Evolutionary conservation across 179 eudicot species (phyloP), one percentile per base, ranked within the genome.

Genomic region (Spinacia oleracea): DNA sequence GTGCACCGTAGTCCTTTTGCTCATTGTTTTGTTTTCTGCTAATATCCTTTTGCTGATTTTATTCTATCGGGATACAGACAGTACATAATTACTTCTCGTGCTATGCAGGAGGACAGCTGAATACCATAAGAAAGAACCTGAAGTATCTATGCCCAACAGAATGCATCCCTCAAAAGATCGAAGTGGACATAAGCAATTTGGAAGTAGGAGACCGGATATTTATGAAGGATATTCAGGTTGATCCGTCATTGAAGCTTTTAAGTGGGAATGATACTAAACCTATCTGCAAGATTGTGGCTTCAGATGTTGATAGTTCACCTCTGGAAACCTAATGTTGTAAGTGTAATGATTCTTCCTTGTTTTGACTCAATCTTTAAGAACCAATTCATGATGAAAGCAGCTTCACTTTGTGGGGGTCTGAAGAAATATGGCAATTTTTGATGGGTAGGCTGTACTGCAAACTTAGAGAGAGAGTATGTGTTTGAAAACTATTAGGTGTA

Each of bases 131-230:
- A 81, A 81, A 76, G 65, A 80, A 77, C 81, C 84, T 95, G 66
- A 93, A 89, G 80, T 90, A 84, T 81, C 82, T 83, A 34, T 96
- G 98, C 82, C 98, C 99, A 21, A 88, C 91, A 7, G 96, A 96
- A 68, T 83, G 84, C 79, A 90, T 93, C 50, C 98, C 98, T 77
- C 86, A 81, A 53, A 93, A 91, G 81, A 91, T 96, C 29, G 98
- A 93, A 83, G 96, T 93, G 77, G 98, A 96, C 79, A 66, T 96
- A 34, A 93, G 97, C 90, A 85, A 86, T 73, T 86, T 93, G 65
- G 96, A 96, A 79, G 81, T 96, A 38, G 99, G 90, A 73, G 96
- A 89, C 64, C 83, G 70, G 59, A 81, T 96, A 40, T 83, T 81
- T 75, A 72, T 93, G 85, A 81, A 85, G 29, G 94, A 93, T 74